Conservation (phyloP, 2,329 filamentous ascomycete genomes). For the Pseudogymnoascus sp. region DNA sequence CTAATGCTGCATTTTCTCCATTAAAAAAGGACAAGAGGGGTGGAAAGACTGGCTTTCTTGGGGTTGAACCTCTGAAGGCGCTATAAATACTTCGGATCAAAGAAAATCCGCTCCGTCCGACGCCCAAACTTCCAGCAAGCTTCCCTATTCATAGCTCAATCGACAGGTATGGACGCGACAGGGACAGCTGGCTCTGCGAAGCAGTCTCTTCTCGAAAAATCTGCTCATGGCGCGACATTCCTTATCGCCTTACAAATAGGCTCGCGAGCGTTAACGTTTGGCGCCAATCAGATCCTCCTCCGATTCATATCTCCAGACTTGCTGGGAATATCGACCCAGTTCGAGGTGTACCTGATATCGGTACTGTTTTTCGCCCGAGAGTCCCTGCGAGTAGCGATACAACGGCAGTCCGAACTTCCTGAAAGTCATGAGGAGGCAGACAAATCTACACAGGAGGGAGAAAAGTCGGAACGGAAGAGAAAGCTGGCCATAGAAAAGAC, state of each 20-base stretch:
- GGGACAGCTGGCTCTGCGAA: background rate
- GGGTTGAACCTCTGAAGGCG: slow-evolving; percentile 16
- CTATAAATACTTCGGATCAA: background rate
- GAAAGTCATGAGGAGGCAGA: slow-evolving; percentile 13
- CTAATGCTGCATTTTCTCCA: slow-evolving; percentile 55
- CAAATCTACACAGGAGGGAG: slow-evolving; percentile 13
- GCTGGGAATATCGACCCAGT: slow-evolving; percentile 76
- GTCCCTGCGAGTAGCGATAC: slow-evolving; percentile 81
- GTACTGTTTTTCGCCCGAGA: slow-evolving; percentile 94
- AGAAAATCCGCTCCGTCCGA: background rate
- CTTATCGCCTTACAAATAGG: slow-evolving; percentile 81
- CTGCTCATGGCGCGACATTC: slow-evolving; percentile 62
- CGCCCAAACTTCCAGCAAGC: background rate
- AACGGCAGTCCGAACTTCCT: slow-evolving; percentile 54
- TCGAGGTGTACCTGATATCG: slow-evolving; percentile 87
- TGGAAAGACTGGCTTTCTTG: slow-evolving; percentile 49
- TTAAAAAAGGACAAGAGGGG: slow-evolving; percentile 62
- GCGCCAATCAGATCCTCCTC: slow-evolving; percentile 83
- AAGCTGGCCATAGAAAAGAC: slow-evolving; percentile 32
- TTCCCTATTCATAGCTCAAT: background rate
- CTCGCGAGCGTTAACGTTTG: slow-evolving; percentile 83
- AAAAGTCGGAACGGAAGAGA: slow-evolving; percentile 14
- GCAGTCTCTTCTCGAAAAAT: slow-evolving; percentile 11
- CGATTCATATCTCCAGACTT: slow-evolving; percentile 79
- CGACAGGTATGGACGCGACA: slow-evolving; percentile 7